Percentiles rank a stretch among this genome's conserved stretches.
Evolutionary conservation across 768 basidiomycete species (phyloP).

Genomic region (Scleroderma bovista): DNA sequence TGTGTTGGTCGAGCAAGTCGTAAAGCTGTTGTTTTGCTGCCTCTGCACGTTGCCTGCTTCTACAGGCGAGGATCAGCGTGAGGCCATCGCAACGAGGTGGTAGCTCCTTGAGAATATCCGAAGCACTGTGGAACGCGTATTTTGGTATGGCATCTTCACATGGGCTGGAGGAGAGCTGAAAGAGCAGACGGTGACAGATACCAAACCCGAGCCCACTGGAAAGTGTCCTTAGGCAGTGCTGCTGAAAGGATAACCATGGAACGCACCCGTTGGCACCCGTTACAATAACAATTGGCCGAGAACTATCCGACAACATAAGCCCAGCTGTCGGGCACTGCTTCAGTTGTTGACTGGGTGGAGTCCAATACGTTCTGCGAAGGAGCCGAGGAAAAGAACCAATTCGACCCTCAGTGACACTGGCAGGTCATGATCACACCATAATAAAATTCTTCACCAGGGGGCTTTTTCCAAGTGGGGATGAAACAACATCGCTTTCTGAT

Average conservation of each 20-base stretch:
- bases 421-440: too few relatives aligned
- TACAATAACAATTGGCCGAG: constrained; percentile 51
- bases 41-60: constrained; percentile 59
- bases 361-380: too few relatives aligned
- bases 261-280: constrained; percentile 68
- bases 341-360: neutral
- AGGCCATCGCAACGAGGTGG: constrained; percentile 43
- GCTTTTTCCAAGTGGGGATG: neutral
- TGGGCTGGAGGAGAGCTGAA: constrained; percentile 50
- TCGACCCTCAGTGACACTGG: too few relatives aligned
- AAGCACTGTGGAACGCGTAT: constrained; percentile 11
- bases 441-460: too few relatives aligned
- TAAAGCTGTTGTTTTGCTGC: constrained; percentile 53
- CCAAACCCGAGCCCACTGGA: constrained; percentile 79
- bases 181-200: constrained; percentile 72
- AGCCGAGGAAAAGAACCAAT: too few relatives aligned
- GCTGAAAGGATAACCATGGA: neutral
- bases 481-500: too few relatives aligned
- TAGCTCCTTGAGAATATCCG: constrained; percentile 1
- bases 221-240: constrained; percentile 2
- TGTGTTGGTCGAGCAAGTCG: constrained; percentile 47
- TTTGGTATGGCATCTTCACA: constrained; percentile 50
- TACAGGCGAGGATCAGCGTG: constrained; percentile 78
- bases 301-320: constrained; percentile 21
- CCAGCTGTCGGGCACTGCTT: neutral